phyloP scores from a whole-genome alignment of 805 yeast genomes.

The Saccharomycopsis selenospora region DNA sequence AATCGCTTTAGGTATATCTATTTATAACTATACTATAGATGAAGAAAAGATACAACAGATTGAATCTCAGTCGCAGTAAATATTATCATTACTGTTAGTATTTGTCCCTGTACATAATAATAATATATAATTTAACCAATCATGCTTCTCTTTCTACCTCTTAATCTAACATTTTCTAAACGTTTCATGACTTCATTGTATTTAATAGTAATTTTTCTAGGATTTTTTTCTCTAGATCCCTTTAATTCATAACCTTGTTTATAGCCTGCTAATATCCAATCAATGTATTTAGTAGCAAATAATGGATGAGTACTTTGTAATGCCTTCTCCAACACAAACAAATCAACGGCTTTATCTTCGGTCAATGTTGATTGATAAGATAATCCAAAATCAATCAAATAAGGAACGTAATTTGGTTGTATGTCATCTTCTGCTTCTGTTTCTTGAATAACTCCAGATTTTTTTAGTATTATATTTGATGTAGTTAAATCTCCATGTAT shows the following conservation, averaged over 20 bases:
- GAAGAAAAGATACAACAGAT: slow-evolving; percentile 21
- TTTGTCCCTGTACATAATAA: neutral
- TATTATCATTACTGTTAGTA: too few species aligned
- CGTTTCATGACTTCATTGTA: slow-evolving; percentile 50
- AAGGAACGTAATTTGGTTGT: slow-evolving; percentile 36
- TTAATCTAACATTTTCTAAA: slow-evolving; percentile 74
- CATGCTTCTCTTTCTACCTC: slow-evolving; percentile 96
- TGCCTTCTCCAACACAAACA: slow-evolving; percentile 91
- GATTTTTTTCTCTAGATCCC: slow-evolving; percentile 30
- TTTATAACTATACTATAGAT: slow-evolving; percentile 35
- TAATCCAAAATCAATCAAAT: slow-evolving; percentile 85
- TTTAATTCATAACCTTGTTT: slow-evolving; percentile 23
- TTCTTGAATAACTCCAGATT: slow-evolving; percentile 7
- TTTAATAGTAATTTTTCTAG: slow-evolving; percentile 31
- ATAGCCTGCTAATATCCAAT: slow-evolving; percentile 72
- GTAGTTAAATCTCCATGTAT: slow-evolving; percentile 94
- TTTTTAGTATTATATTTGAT: slow-evolving; percentile 66
- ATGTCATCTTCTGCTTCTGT: slow-evolving; percentile 11
- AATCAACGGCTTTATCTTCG: slow-evolving; percentile 96
- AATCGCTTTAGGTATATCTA: slow-evolving; percentile 16
- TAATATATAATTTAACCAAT: slow-evolving; percentile 44
- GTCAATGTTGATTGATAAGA: slow-evolving; percentile 66
- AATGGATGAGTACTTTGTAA: slow-evolving; percentile 83
- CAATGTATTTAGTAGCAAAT: slow-evolving; percentile 53
- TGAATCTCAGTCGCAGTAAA: too few species aligned